Evolutionary conservation across 2,329 filamentous ascomycete genomes (phyloP).

Genomic region (Colletotrichum trifolii): DNA sequence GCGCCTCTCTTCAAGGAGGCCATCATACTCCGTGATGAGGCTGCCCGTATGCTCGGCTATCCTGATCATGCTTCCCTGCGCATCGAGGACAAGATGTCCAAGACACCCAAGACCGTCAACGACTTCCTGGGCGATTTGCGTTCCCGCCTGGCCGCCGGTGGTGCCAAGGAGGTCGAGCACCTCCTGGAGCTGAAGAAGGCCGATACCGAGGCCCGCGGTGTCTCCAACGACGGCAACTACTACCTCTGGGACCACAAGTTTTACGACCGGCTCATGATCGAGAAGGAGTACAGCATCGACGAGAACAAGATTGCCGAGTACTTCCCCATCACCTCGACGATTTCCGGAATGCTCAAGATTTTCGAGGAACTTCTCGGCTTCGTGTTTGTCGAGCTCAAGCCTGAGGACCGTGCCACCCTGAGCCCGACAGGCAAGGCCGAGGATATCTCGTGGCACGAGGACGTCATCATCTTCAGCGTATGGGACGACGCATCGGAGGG

Average conservation of each 20-base stretch:
- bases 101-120: slow-evolving; percentile 65
- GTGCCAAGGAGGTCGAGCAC: slow-evolving; percentile 75
- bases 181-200: slow-evolving; percentile 80
- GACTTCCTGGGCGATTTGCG: slow-evolving; percentile 75
- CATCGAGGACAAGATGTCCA: slow-evolving; percentile 70
- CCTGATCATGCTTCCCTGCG: slow-evolving; percentile 66
- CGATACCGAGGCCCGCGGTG: slow-evolving; percentile 69
- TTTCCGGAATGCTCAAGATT: slow-evolving; percentile 82
- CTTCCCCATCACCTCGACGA: slow-evolving; percentile 80
- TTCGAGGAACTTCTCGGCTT: slow-evolving; percentile 87
- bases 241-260: slow-evolving; percentile 87
- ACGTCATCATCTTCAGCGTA: slow-evolving; percentile 84
- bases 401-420: slow-evolving; percentile 72
- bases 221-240: slow-evolving; percentile 74
- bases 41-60: slow-evolving; percentile 66
- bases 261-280: slow-evolving; percentile 83
- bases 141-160: slow-evolving; percentile 73
- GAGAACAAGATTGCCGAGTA: slow-evolving; percentile 86
- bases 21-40: slow-evolving; percentile 65
- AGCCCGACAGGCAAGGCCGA: slow-evolving; percentile 75
- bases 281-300: slow-evolving; percentile 83
- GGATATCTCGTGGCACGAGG: slow-evolving; percentile 84
- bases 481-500: slow-evolving; percentile 82
- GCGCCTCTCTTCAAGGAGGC: slow-evolving; percentile 62
- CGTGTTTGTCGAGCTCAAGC: slow-evolving; percentile 77